Evolutionary conservation across 2,329 filamentous ascomycete genomes (phyloP).

Genomic region (Aspergillus alliaceus): DNA sequence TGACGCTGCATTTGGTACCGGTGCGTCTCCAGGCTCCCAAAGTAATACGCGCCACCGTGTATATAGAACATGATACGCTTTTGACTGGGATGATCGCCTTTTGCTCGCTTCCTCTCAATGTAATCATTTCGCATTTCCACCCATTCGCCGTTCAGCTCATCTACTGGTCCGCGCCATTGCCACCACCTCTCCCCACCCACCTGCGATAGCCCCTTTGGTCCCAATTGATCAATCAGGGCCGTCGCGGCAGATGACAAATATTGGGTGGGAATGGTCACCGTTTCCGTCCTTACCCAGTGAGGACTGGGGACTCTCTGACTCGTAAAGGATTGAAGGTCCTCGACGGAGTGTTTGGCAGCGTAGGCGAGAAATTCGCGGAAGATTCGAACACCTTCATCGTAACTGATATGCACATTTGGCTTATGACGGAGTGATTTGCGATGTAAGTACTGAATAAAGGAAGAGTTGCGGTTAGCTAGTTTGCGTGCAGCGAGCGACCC

Average conservation of each 20-base stretch:
- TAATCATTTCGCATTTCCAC: slow-evolving; percentile 91
- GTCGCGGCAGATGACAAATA: slow-evolving; percentile 66
- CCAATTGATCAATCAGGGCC: slow-evolving; percentile 71
- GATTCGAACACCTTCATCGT: slow-evolving; percentile 86
- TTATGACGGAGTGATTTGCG: slow-evolving; percentile 72
- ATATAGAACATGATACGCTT: slow-evolving; percentile 88
- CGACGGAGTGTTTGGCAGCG: slow-evolving; percentile 84
- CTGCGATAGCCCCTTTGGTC: slow-evolving; percentile 67
- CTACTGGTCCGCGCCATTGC: slow-evolving; percentile 73
- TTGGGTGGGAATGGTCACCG: slow-evolving; percentile 64
- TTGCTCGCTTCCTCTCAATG: slow-evolving; percentile 64
- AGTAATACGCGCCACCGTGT: slow-evolving; percentile 93
- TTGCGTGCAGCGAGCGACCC: slow-evolving; percentile 5
- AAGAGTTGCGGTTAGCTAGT: slow-evolving; percentile 1
- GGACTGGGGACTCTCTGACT: slow-evolving; percentile 88
- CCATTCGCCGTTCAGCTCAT: slow-evolving; percentile 80
- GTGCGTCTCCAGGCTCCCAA: slow-evolving; percentile 93
- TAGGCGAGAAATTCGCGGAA: slow-evolving; percentile 83
- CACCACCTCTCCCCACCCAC: slow-evolving; percentile 86
- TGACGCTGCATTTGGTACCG: slow-evolving; percentile 98
- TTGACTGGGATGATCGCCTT: slow-evolving; percentile 47
- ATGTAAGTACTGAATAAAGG: slow-evolving; percentile 69
- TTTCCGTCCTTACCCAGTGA: slow-evolving; percentile 79
- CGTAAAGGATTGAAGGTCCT: slow-evolving; percentile 90
- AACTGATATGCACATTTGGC: slow-evolving; percentile 86